phyloP scores from a whole-genome alignment of 352 stramenopile genomes.

The Elongisporangium undulatum region DNA sequence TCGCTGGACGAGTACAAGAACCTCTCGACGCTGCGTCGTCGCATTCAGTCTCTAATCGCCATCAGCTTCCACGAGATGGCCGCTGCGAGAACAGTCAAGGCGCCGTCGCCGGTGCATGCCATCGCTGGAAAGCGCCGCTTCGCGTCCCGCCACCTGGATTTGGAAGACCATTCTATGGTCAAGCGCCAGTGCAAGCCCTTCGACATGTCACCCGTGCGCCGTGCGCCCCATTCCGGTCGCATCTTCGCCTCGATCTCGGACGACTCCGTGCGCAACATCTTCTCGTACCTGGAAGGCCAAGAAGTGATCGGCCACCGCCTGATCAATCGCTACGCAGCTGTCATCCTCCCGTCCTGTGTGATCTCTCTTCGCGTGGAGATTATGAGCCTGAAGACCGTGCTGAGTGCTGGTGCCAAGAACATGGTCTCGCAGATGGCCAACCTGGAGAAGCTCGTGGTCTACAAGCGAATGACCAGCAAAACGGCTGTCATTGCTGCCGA shows the following conservation, averaged over 20 bases:
- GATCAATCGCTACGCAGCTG: slow-evolving; percentile 45
- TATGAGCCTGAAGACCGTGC: slow-evolving; percentile 23
- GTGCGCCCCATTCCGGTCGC: slow-evolving; percentile 1
- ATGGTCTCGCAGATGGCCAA: slow-evolving; percentile 47
- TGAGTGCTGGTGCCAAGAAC: slow-evolving; percentile 11
- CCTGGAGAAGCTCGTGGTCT: slow-evolving; percentile 53
- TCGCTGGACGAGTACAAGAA: slow-evolving; percentile 71
- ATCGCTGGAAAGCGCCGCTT: slow-evolving; percentile 20
- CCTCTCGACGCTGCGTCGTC: slow-evolving; percentile 57
- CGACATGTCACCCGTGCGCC: not conserved
- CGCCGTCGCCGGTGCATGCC: not conserved
- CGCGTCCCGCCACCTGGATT: slow-evolving; percentile 13
- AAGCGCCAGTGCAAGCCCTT: slow-evolving; percentile 36
- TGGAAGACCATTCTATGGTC: slow-evolving; percentile 3
- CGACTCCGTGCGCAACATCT: slow-evolving; percentile 48
- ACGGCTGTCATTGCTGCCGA: not conserved
- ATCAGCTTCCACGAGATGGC: slow-evolving; percentile 61
- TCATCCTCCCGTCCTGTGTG: slow-evolving; percentile 51
- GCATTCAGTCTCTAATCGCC: slow-evolving; percentile 65
- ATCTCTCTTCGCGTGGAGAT: slow-evolving; percentile 47
- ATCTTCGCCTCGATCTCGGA: slow-evolving; percentile 29
- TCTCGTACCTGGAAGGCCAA: slow-evolving; percentile 57
- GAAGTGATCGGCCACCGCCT: slow-evolving; percentile 40
- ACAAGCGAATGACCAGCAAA: slow-evolving; percentile 20
- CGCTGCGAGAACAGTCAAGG: slow-evolving; percentile 17